phyloP scores from a whole-genome alignment of 345 rosid genomes.

The Lepidium didymum region DNA sequence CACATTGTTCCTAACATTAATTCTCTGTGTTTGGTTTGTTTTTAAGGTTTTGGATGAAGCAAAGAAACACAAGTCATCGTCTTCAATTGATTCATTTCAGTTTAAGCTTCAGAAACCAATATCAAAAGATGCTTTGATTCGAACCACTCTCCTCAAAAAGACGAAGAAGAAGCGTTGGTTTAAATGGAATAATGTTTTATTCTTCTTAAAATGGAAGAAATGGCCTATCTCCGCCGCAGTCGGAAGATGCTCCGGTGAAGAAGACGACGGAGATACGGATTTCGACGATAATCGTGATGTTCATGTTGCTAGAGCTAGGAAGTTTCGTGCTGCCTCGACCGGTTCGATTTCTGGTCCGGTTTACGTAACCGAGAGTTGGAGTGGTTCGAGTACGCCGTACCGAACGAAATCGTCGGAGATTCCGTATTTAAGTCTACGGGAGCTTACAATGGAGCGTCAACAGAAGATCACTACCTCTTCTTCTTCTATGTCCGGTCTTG shows the following conservation, averaged over 20 bases:
- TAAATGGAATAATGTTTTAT: conserved; percentile 57
- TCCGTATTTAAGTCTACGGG: conserved; percentile 73
- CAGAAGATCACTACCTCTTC: conserved; percentile 44
- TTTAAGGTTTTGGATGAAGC: conserved; percentile 76
- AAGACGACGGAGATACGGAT: neutral
- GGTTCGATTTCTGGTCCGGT: conserved; percentile 64
- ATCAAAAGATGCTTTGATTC: conserved; percentile 48
- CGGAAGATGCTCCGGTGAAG: neutral
- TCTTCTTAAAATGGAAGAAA: conserved; percentile 53
- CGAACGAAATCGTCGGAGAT: conserved; percentile 36
- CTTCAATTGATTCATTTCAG: conserved; percentile 44
- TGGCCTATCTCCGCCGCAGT: conserved; percentile 22
- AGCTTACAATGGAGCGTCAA: conserved; percentile 61
- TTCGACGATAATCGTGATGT: conserved; percentile 27
- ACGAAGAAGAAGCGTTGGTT: conserved; percentile 37
- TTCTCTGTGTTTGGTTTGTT: neutral
- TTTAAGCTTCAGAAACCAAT: conserved; percentile 86
- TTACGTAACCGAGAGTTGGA: conserved; percentile 59
- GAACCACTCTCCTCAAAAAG: conserved; percentile 23
- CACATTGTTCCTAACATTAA: neutral
- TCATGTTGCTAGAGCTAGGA: conserved; percentile 42
- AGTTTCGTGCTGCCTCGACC: conserved; percentile 37
- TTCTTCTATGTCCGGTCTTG: conserved; percentile 34
- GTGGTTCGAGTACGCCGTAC: conserved; percentile 58
- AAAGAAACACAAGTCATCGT: conserved; percentile 52